These are phyloP conservation scores for Kodamaea laetipori DNA, from an alignment of 805 yeast species.

Conservation along the genomic window DNA sequence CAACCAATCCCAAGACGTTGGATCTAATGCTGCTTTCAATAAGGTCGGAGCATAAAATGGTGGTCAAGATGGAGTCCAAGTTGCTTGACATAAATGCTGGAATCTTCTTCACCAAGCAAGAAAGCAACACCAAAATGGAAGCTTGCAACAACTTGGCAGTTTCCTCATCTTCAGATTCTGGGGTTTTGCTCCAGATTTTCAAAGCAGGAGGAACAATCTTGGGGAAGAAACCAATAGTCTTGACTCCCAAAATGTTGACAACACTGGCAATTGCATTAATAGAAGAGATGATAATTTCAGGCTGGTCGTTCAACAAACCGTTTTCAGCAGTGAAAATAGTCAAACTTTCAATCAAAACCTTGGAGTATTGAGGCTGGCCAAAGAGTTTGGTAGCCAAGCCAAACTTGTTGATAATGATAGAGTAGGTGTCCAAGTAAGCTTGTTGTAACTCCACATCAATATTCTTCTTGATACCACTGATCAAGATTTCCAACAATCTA, in stretches of 20 bases:
- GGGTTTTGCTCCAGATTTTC: conserved; percentile 52
- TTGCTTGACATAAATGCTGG: conserved; percentile 82
- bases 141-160: conserved; percentile 55
- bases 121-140: conserved; percentile 68
- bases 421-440: conserved; percentile 67
- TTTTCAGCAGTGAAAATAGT: conserved; percentile 46
- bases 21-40: conserved; percentile 64
- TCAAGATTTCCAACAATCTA: conserved; percentile 51
- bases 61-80: conserved; percentile 59
- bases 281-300: conserved; percentile 73
- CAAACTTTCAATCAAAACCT: conserved; percentile 52
- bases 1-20: conserved; percentile 60
- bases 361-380: conserved; percentile 43
- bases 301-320: conserved; percentile 57
- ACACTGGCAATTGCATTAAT: conserved; percentile 70
- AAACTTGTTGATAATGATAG: conserved; percentile 64
- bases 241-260: conserved; percentile 78
- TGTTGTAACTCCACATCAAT: conserved; percentile 58
- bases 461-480: conserved; percentile 37
- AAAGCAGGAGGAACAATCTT: conserved; percentile 78
- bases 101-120: conserved; percentile 75
- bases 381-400: conserved; percentile 37
- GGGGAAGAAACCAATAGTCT: conserved; percentile 81
- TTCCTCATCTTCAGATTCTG: conserved; percentile 29
- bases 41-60: conserved; percentile 56